Evolutionary conservation across 441 rosid genomes (phyloP).

Genomic region (Arabidopsis hybrid): DNA sequence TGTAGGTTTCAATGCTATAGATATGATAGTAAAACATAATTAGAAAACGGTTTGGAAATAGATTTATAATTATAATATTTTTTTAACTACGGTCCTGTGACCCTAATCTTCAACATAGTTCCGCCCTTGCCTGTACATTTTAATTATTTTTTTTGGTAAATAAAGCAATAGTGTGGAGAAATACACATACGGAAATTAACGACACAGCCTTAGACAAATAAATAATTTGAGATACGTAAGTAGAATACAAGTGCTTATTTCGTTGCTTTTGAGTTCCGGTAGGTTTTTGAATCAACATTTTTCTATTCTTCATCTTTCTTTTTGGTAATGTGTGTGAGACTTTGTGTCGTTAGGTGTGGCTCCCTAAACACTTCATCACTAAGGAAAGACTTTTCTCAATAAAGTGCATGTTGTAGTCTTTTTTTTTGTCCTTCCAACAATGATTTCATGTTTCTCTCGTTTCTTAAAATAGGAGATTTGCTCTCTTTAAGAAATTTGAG

Average conservation of each 20-base stretch:
- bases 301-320: not conserved
- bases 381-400: conserved; percentile 36
- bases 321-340: conserved; percentile 30
- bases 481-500: not conserved
- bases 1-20: too few relatives aligned
- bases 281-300: conserved; percentile 11
- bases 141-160: not conserved
- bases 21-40: too few relatives aligned
- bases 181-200: not conserved
- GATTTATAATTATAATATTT: too few relatives aligned
- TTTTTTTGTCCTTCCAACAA: conserved; percentile 38
- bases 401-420: conserved; percentile 29
- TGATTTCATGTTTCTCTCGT: conserved; percentile 27
- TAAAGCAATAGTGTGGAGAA: not conserved
- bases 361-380: conserved; percentile 45
- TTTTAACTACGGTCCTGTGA: too few relatives aligned
- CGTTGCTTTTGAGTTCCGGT: conserved; percentile 27
- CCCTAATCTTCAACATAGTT: too few relatives aligned
- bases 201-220: not conserved
- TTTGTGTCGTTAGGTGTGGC: conserved; percentile 41
- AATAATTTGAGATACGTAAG: not conserved
- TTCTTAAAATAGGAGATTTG: not conserved
- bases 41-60: too few relatives aligned
- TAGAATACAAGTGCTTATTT: conserved; percentile 4
- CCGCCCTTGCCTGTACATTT: not conserved